Evolutionary conservation across 805 yeast genomes (phyloP).

Genomic region (Pichia nakasei): DNA sequence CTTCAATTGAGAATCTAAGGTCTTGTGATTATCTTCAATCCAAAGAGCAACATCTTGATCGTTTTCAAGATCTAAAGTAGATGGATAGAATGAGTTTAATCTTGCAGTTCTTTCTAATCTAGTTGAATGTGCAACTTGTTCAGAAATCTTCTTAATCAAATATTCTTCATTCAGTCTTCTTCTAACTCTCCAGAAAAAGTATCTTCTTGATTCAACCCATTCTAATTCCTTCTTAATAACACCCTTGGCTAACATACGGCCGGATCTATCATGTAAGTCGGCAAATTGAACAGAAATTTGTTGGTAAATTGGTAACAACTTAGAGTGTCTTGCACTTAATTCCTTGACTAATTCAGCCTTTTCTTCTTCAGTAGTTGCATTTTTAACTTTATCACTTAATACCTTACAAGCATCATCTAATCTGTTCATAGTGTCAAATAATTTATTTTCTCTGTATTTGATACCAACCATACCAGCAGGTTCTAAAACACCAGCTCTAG

Average conservation of each 20-base stretch:
- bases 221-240: slow-evolving; percentile 76
- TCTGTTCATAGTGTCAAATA: slow-evolving; percentile 85
- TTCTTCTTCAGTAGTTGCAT: slow-evolving; percentile 52
- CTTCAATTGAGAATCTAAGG: slow-evolving; percentile 51
- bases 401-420: slow-evolving; percentile 69
- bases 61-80: slow-evolving; percentile 55
- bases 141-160: slow-evolving; percentile 63
- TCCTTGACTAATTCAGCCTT: slow-evolving; percentile 55
- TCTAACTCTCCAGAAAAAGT: slow-evolving; percentile 98
- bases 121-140: slow-evolving; percentile 47
- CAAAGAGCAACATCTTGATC: slow-evolving; percentile 76
- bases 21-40: slow-evolving; percentile 71
- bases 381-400: slow-evolving; percentile 50
- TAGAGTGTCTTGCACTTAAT: slow-evolving; percentile 70
- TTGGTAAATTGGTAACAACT: slow-evolving; percentile 76
- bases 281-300: slow-evolving; percentile 95
- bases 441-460: slow-evolving; percentile 90
- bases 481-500: slow-evolving; percentile 97
- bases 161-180: slow-evolving; percentile 92
- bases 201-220: slow-evolving; percentile 85
- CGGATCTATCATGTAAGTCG: slow-evolving; percentile 94
- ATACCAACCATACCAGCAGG: slow-evolving; percentile 99
- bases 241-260: slow-evolving; percentile 95
- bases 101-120: slow-evolving; percentile 81
- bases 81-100: slow-evolving; percentile 79